These are phyloP conservation scores for Geotrichum bryndzae DNA, from an alignment of 1,139 yeast genomes.

Conservation along the genomic window DNA sequence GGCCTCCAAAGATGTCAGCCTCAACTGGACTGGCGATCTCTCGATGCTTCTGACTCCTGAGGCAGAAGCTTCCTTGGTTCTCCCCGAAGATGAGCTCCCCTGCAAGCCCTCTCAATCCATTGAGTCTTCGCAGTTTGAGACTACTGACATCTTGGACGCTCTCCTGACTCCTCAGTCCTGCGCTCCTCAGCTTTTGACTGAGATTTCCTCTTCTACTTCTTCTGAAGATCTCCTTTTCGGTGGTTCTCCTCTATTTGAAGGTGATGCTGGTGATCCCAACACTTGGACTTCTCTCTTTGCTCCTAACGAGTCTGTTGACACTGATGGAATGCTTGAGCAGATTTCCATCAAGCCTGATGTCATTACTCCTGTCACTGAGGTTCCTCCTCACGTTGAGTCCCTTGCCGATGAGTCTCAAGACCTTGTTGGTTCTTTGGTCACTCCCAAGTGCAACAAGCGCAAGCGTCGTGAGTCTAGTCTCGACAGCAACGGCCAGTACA, in stretches of 20 bases:
- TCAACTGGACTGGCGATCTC: conserved; percentile 20
- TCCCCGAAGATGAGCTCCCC: conserved; percentile 19
- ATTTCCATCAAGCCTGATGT: conserved; percentile 13
- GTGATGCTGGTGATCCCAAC: conserved; percentile 24
- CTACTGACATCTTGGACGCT: conserved; percentile 23
- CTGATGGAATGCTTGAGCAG: background rate
- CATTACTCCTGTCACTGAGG: conserved; percentile 5
- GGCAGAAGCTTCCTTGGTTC: conserved; percentile 21
- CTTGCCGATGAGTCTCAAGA: background rate
- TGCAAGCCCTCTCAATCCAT: conserved; percentile 18
- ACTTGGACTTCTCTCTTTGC: conserved; percentile 18
- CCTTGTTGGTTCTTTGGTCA: background rate
- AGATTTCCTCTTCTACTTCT: conserved; percentile 15
- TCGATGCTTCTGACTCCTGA: conserved; percentile 31
- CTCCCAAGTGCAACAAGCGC: conserved; percentile 13
- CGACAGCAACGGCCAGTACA: conserved; percentile 22
- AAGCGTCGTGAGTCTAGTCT: conserved; percentile 12
- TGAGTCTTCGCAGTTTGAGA: conserved; percentile 19
- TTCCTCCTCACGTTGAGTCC: background rate
- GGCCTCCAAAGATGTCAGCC: conserved; percentile 30
- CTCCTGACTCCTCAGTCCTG: conserved; percentile 26
- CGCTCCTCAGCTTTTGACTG: conserved; percentile 31
- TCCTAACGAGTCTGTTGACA: background rate
- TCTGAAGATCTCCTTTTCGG: conserved; percentile 22
- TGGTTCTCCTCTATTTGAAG: conserved; percentile 35